Percentiles rank a stretch among this genome's conserved stretches.
Evolutionary conservation across 371 early-diverging fungal species (phyloP).

Genomic region (Syncephalis plumigaleata): DNA sequence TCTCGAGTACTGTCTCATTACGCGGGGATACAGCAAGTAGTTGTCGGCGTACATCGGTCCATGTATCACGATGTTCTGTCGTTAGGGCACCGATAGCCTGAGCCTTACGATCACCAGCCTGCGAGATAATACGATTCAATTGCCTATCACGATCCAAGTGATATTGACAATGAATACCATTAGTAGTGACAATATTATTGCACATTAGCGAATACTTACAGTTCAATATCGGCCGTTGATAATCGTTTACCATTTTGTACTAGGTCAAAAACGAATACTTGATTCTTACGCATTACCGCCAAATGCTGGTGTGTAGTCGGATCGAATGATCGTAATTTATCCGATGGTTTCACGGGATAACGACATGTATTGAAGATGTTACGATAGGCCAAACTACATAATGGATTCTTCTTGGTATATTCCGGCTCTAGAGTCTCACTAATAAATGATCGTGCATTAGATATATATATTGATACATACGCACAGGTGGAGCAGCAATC

Average conservation of each 20-base stretch:
- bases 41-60: constrained; percentile 65
- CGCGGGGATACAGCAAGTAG: constrained; percentile 39
- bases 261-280: constrained; percentile 66
- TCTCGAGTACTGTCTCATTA: constrained; percentile 48
- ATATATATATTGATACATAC: not conserved
- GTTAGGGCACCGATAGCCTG: constrained; percentile 76
- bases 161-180: too few species aligned
- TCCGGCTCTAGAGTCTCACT: constrained; percentile 73
- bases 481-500: too few species aligned
- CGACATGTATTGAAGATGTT: constrained; percentile 94
- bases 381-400: constrained; percentile 84
- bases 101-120: constrained; percentile 39
- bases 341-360: constrained; percentile 69
- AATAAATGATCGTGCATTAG: too few species aligned
- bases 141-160: too few species aligned
- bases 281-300: constrained; percentile 75
- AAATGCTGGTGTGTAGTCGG: constrained; percentile 64
- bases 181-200: too few species aligned
- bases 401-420: constrained; percentile 49
- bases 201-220: constrained; percentile 4
- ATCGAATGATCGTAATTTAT: constrained; percentile 54
- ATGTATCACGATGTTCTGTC: constrained; percentile 79
- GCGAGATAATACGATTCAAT: constrained; percentile 36
- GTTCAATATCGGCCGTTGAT: constrained; percentile 66
- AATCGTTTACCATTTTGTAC: constrained; percentile 50